Base-by-base conservation (phyloP, 225 moss, liverwort and hornwort species). In the Thuidium tamariscinum region DNA sequence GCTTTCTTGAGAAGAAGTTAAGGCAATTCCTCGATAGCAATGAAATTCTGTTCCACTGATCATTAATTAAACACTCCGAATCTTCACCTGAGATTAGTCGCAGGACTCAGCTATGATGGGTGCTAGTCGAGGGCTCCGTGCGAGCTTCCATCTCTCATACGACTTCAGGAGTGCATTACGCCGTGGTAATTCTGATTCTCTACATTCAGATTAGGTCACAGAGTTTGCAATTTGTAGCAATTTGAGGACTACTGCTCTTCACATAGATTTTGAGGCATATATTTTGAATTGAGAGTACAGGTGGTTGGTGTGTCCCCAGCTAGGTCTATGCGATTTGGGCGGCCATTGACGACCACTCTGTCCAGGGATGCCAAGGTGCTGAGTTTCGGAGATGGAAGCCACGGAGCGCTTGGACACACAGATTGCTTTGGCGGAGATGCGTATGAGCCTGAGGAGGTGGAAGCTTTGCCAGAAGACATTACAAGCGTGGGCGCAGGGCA, bases 301-400 rank as follows among this genome's bases (percentile, higher is more conserved):
- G 81, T 52, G 66, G 25, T 81, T 66, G 81, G 48, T 59, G 59
- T 55, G 18, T 83, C 9, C 34, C 11, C 72, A 72, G 59, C 72
- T 16, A 9, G 44, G 17, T 72, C 9, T 59, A 64, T 52, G 75
- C 63, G 56, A 77, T 77, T 79, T 68, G 80, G 10, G 70, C 87
- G 88, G 61, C 54, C 61, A 71, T 67, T 90, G 59, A 74, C 85
- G 55, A 91, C 80, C 51, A 74, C 41, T 61, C 22, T 41, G 30
- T 81, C 77, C 13, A 90, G 83, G 62, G 88, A 87, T 56, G 92
- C 92, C 30, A 93, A 74, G 88, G 98, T 95, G 64, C 69, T 98
- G 79, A 95, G 95, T 80, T 96, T 96, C 79, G 96, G 98, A 75
- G 95, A 93, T 90, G 96, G 93, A 55, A 94, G 96, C 90, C 94